Percentiles rank a stretch among this genome's conserved stretches.
These are phyloP conservation scores for Tardiomyces blankii DNA, from an alignment of 1,139 yeast genomes.

Conservation along the genomic window DNA sequence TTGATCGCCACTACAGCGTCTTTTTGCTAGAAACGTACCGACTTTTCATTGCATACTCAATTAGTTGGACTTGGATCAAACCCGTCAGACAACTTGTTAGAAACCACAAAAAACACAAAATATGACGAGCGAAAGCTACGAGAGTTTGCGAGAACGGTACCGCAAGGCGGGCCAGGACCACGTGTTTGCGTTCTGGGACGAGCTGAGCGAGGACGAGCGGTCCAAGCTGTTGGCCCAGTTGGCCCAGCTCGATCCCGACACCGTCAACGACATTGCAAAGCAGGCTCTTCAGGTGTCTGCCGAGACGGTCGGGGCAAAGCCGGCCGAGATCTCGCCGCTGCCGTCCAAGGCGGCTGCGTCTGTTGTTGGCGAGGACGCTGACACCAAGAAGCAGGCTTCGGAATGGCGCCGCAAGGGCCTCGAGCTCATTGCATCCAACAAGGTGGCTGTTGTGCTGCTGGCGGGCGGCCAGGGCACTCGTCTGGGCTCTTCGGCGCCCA, in stretches of 20 bases:
- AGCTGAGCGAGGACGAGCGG: slow-evolving; percentile 20
- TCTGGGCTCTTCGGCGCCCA: slow-evolving; percentile 79
- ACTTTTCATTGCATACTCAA: too few species aligned
- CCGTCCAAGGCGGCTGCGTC: slow-evolving; percentile 28
- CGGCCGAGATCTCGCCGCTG: slow-evolving; percentile 22
- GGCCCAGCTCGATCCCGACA: slow-evolving; percentile 24
- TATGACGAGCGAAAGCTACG: neutral
- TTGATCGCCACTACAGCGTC: too few species aligned
- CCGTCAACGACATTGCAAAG: slow-evolving; percentile 20
- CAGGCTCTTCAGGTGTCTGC: slow-evolving; percentile 11
- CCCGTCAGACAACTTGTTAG: too few species aligned
- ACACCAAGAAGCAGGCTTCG: slow-evolving; percentile 9
- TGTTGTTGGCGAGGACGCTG: slow-evolving; percentile 17
- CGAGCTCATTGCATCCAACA: slow-evolving; percentile 52
- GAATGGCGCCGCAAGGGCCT: slow-evolving; percentile 55
- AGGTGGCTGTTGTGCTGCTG: slow-evolving; percentile 83
- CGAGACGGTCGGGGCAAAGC: slow-evolving; percentile 5
- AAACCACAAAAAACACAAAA: too few species aligned
- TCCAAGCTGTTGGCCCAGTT: slow-evolving; percentile 23
- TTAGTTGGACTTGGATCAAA: too few species aligned
- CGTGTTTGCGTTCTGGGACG: slow-evolving; percentile 29
- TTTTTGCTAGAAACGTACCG: too few species aligned
- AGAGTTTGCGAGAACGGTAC: slow-evolving; percentile 16
- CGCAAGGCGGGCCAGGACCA: slow-evolving; percentile 32
- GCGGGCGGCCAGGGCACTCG: slow-evolving; percentile 99